phyloP scores from a whole-genome alignment of 2,329 filamentous ascomycete species.

The Scytalidium sp. region DNA sequence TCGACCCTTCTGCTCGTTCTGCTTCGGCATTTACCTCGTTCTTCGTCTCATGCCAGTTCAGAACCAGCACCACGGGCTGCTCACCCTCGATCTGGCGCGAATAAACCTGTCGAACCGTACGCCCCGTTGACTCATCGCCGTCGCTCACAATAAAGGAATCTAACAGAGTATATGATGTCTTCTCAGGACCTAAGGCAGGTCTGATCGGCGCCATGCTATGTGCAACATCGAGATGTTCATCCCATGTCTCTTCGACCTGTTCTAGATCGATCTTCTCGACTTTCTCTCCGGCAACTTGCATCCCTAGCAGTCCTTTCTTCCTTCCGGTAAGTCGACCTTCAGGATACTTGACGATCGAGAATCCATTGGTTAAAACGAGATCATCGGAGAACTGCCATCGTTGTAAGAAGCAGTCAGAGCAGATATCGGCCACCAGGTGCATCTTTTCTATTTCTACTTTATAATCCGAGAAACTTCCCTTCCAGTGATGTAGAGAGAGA shows the following conservation, averaged over 20 bases:
- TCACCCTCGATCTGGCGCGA: conserved; percentile 10
- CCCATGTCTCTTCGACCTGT: conserved; percentile 38
- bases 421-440: conserved; percentile 25
- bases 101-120: conserved; percentile 22
- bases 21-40: neutral
- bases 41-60: conserved; percentile 23
- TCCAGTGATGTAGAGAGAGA: conserved; percentile 28
- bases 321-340: conserved; percentile 16
- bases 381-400: conserved; percentile 41
- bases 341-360: conserved; percentile 38
- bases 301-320: conserved; percentile 12
- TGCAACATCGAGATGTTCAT: conserved; percentile 41
- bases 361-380: conserved; percentile 43
- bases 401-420: conserved; percentile 39
- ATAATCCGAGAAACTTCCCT: conserved; percentile 20
- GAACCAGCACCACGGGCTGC: conserved; percentile 17
- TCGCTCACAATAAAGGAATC: conserved; percentile 39
- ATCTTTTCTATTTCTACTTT: conserved; percentile 28
- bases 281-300: conserved; percentile 11
- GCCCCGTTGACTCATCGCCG: conserved; percentile 6
- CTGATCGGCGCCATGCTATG: conserved; percentile 49
- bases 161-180: conserved; percentile 58
- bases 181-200: conserved; percentile 44
- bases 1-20: neutral
- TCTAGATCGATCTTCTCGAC: conserved; percentile 23